Conservation (phyloP, 148 eudicot species). For the Suaeda aralocaspica region DNA sequence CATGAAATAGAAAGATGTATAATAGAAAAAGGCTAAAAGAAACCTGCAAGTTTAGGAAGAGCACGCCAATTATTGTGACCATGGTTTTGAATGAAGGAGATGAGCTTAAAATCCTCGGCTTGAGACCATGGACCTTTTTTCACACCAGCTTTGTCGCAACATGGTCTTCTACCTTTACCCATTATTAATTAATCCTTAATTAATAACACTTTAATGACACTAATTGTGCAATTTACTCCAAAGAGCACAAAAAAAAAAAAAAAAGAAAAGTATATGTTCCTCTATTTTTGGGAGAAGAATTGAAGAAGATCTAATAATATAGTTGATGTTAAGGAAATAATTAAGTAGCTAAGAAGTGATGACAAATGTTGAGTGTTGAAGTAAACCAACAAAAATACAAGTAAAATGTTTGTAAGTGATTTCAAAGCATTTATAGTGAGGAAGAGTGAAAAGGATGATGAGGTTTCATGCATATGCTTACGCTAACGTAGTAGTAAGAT, state of each 20-base stretch:
- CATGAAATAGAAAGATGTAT: no score
- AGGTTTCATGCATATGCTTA: constrained; percentile 33
- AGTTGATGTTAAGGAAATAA: no score
- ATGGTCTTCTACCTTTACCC: constrained; percentile 52
- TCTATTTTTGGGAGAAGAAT: no score
- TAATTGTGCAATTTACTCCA: no score
- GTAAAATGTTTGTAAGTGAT: not conserved
- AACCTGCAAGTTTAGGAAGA: constrained; percentile 53
- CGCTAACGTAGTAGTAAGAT: constrained; percentile 27
- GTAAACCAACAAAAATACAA: no score
- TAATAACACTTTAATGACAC: not conserved
- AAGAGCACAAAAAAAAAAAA: no score
- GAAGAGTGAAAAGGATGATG: constrained; percentile 11
- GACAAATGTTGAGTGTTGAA: no score
- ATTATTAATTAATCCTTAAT: constrained; percentile 15
- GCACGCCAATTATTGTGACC: constrained; percentile 54
- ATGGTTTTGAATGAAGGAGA: constrained; percentile 41
- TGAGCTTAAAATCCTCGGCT: constrained; percentile 45
- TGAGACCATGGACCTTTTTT: constrained; percentile 51
- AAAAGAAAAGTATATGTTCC: no score
- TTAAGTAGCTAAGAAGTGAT: constrained; percentile 3
- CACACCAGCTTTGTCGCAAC: constrained; percentile 49
- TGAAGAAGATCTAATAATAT: no score
- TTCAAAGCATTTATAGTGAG: constrained; percentile 25
- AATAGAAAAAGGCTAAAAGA: not conserved